Evolutionary conservation across 495 filamentous ascomycete species (phyloP), one percentile per base, ranked within the genome.

Genomic region (Penicillium roqueforti): DNA sequence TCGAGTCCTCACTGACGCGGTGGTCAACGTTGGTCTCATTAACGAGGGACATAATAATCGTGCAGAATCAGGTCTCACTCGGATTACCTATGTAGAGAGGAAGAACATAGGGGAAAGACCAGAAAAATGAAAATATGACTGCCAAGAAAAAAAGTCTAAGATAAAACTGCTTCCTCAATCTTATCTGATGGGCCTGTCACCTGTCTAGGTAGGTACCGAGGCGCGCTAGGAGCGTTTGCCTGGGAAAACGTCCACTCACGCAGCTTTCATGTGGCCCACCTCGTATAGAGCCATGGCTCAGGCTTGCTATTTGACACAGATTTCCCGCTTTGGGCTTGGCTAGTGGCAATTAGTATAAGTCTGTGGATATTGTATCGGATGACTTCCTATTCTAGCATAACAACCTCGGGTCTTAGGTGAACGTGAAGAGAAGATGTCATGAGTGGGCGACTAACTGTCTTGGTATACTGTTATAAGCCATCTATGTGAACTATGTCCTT

Each of bases 131-230:
- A 36, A 36, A 36, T n/a, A 36, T 16, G 32, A 36, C 8, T 11
- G 29, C 29, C 5, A 47, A 25, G 20, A 50, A 20, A 28, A 28
- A 39, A 49, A 38, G 40, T 43, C 22, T 25, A 10, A 50, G n/a
- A 50, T 25, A 26, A 25, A 11, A 11, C 14, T 7, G 36, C 47
- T 25, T 22, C 19, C 6, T 32, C 34, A 23, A 50, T 50, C 47
- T 50, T 50, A 50, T 50, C 47, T 28, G 47, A 50, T 50, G 47
- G n/a, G 47, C 45, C 13, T n/a, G 22, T n/a, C 22, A 43, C 22
- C 40, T 13, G 11, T 19, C 19, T 3, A 6, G 36, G 36, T 16
- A 11, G 8, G 22, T 43, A 14, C 22, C 22, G 40, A 22, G 32
- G 6, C 14, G 32, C 10, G 40, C 40, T 43, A 43, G 14, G 13